Base-by-base conservation (phyloP, 495 filamentous ascomycete genomes). In the Pseudevernia furfuracea region DNA sequence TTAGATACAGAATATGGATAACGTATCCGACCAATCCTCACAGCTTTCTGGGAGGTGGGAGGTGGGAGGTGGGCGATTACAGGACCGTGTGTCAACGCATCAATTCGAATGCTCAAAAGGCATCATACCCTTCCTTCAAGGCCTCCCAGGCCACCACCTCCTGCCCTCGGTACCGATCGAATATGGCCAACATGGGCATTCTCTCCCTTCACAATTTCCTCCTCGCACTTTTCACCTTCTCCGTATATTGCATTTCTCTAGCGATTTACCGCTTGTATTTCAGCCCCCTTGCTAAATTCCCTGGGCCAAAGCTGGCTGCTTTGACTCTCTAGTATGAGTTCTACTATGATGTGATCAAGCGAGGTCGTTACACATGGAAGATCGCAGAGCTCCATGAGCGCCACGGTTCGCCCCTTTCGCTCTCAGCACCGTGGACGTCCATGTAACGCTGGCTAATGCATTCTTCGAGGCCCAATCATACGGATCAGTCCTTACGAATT, bases 301-400 rank as follows among this genome's bases (percentile, higher is more conserved):
- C 82, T 9, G 82, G 82, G 0, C 80, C 80, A 0, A 79, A 74
- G 68, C 69, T 84, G 3, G 78, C 81, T 0, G 78, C 76, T 0
- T 67, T 71, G 11, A 78, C 77, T 9, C 74, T 73, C 30, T 68
- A 76, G 30, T 80, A 80, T 37, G 82, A 85, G 56, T 78, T 79
- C 60, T 85, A 80, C 67, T 79, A 81, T 59, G 79, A 84, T 62
- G 67, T 81, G 17, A 64, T 80, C 57, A 70, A 73, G 9, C 67
- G 70, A 8, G 81, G 80, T 1, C 71, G 72, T 59, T 85, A 80
- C 61, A 74, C 75, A 14, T 77, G 70, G 62, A 67, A 77, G 53
- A 78, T 85, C 41, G 66, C 74, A 36, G 69, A 74, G 17, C 75
- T 84, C 76, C 82, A 84, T 64, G 68, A 78, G 57, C 70, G 71